Evolutionary conservation across 331 rosid species (phyloP).

Genomic region (Ulmus americana): DNA sequence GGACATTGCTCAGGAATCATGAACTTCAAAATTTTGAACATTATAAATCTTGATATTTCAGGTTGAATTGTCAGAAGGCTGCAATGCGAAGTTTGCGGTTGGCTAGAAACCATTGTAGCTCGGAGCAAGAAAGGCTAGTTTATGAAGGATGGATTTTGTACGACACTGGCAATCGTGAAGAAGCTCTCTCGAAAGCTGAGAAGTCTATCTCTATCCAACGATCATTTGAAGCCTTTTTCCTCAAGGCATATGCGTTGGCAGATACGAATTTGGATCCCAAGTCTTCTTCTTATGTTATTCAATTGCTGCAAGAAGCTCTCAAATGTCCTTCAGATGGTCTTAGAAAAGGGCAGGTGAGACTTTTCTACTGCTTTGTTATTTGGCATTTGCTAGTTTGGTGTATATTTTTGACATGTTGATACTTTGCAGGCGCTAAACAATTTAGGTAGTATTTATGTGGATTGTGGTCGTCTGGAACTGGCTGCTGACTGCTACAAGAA

Average conservation of each 20-base stretch:
- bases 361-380: background rate
- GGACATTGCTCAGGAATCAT: background rate
- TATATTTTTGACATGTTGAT: conserved; percentile 15
- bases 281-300: conserved; percentile 55
- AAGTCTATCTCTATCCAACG: conserved; percentile 57
- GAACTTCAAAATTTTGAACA: background rate
- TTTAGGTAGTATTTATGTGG: conserved; percentile 72
- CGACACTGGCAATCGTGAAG: conserved; percentile 66
- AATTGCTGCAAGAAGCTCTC: conserved; percentile 72
- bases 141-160: conserved; percentile 93
- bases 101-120: conserved; percentile 66
- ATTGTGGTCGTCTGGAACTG: conserved; percentile 54
- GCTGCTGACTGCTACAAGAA: conserved; percentile 65
- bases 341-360: conserved; percentile 82
- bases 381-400: conserved; percentile 9
- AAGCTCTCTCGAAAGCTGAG: conserved; percentile 59
- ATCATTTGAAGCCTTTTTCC: conserved; percentile 79
- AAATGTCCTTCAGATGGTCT: conserved; percentile 86
- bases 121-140: conserved; percentile 63
- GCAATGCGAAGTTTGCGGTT: conserved; percentile 69
- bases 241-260: conserved; percentile 70
- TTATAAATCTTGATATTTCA: conserved; percentile 15
- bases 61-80: conserved; percentile 82
- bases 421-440: conserved; percentile 68
- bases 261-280: conserved; percentile 54